Base-by-base conservation (phyloP, 495 filamentous ascomycete species). In the Talaromyces stipitatus region DNA sequence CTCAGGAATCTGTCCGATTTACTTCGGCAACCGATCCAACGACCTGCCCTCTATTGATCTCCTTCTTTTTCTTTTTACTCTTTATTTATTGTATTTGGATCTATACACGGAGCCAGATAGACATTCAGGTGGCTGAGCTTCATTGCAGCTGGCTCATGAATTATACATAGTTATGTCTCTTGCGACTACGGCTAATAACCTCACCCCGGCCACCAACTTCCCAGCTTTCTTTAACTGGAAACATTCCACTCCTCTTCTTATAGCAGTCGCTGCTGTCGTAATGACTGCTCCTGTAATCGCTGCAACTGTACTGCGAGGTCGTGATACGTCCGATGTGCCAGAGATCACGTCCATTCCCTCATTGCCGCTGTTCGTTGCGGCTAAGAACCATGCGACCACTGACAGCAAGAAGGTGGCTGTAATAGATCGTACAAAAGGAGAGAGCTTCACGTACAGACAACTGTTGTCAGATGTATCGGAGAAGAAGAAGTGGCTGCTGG, bases 381-480 rank as follows among this genome's bases (percentile, higher is more conserved):
- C 73, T 11, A 68, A 63, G 54, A 27, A 70, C 14, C 63, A 70
- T 59, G 70, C 83, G 23, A 77, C 75, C 20, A 85, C 86, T 62
- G 82, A 88, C 61, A 81, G 84, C 12, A 67, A 79, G 2, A 85
- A 83, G 30, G 85, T 84, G n/a, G 90, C 81, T 4, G 76, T 94
- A 18, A 74, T 92, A 29, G 90, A 95, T 69, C 84, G 84, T 8
- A 67, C 77, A 20, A 90, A 88, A 41, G 82, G 84, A 12, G 74
- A 87, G 36, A 75, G 74, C 0, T 95, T 94, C 67, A 89, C 82
- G 6, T 96, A 91, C 66, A 85, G 86, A 45, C 82, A 89, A 62
- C 75, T 96, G 54, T 77, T 95, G 20, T 76, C 81, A 11, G 90
- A 95, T 75, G 82, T 91, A 3, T 84, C 83, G 29, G 75, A 69